Conservation (phyloP, 2,329 filamentous ascomycete species). For the Fusarium nanum region DNA sequence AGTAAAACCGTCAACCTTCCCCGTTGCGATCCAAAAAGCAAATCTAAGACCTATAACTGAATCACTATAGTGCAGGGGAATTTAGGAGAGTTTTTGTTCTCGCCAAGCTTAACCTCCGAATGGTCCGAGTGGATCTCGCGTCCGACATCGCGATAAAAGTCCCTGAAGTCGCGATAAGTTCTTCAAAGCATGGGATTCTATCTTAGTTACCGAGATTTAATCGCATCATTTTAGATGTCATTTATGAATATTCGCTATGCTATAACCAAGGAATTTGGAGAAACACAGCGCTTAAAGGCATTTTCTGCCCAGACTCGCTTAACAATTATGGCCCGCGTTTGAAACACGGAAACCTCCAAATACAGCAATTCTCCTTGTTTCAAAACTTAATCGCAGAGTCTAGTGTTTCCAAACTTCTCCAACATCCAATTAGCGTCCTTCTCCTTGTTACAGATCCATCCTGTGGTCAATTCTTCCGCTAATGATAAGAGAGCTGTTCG, state of each 20-base stretch:
- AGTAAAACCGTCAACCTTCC: accelerated
- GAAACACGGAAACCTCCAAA: conserved; percentile 22
- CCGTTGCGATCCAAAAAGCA: not conserved
- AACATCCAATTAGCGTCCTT: accelerated
- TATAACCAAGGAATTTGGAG: not conserved
- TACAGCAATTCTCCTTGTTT: conserved; percentile 22
- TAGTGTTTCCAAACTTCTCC: conserved; percentile 10
- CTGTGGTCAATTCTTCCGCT: conserved; percentile 17
- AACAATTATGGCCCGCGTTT: not conserved
- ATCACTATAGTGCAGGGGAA: not conserved
- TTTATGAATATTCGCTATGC: not conserved
- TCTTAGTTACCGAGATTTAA: too few relatives aligned
- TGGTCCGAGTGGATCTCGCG: not conserved
- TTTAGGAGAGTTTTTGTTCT: not conserved
- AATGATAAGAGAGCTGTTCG: not conserved
- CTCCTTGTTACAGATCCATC: conserved; percentile 12
- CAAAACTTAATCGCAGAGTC: conserved; percentile 13
- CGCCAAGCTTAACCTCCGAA: not conserved
- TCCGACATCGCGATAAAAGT: not conserved
- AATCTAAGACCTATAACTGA: not conserved
- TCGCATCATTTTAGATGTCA: too few relatives aligned
- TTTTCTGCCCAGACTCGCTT: not conserved
- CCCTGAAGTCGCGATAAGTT: not conserved
- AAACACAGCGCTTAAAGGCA: not conserved
- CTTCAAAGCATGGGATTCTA: not conserved